phyloP scores from a whole-genome alignment of 176 grass and related monocot species.

The Pharus latifolius region DNA sequence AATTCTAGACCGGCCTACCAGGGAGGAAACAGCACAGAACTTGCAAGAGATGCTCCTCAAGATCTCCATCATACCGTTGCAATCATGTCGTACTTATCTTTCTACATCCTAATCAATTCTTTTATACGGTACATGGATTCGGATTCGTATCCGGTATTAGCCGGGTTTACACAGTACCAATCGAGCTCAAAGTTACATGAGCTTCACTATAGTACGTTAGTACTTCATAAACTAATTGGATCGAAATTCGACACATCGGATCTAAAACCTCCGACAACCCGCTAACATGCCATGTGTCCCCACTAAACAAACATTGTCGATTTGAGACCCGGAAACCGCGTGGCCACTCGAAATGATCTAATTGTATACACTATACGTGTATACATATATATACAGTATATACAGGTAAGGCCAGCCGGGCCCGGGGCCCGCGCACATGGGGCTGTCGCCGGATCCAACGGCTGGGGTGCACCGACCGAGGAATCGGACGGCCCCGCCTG shows the following conservation, averaged over 20 bases:
- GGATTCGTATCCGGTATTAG: no score
- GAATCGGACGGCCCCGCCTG: slow-evolving; percentile 20
- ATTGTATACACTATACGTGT: background rate
- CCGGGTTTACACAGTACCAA: no score
- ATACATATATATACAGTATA: no score
- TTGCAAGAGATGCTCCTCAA: slow-evolving; percentile 14
- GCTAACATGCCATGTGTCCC: slow-evolving; percentile 20
- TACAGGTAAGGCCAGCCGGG: no score
- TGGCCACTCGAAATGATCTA: no score
- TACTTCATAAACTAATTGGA: no score
- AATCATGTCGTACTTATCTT: slow-evolving; percentile 22
- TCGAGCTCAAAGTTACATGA: no score
- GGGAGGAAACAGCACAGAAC: slow-evolving; percentile 22
- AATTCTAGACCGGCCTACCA: slow-evolving; percentile 4
- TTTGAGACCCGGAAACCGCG: slow-evolving; percentile 21
- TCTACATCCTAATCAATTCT: background rate
- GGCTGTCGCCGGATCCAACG: slow-evolving; percentile 12
- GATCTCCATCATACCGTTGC: slow-evolving; percentile 6
- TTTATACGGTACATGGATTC: no score
- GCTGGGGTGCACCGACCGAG: slow-evolving; percentile 10
- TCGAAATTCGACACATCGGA: no score
- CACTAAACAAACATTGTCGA: background rate
- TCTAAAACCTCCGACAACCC: background rate
- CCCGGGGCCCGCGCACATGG: slow-evolving; percentile 20
- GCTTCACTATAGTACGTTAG: no score